Base-by-base conservation (phyloP, 495 filamentous ascomycete species). In the Sporormia fimetaria region DNA sequence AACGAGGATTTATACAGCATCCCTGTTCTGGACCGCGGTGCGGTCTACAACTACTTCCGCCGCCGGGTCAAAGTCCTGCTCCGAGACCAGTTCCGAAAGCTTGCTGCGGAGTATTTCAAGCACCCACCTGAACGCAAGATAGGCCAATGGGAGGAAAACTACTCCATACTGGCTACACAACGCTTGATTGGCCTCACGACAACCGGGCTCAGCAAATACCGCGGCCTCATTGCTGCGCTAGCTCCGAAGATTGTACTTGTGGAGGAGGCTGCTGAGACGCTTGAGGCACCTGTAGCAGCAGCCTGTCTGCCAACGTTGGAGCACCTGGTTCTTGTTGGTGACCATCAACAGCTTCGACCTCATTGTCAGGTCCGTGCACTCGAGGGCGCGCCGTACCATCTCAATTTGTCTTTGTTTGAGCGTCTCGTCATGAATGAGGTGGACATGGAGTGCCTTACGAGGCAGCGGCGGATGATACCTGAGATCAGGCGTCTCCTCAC, bases 141-240 rank as follows among this genome's bases (percentile, higher is more conserved):
- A 22, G 68, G 73, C 2, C 67, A 57, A 35, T 74, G 70, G 72
- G 73, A 83, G 58, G 40, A 63, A 43, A 65, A 80, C 52, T 46
- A 61, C 34, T 49, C 57, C 7, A 56, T 73, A 17, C 59, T 83
- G 3, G 54, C 62, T 32, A 47, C 63, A 3, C 63, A 71, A 6
- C 81, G 74, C 48, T 42, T 86, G 1, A 63, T 87, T 35, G 82
- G 81, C 6, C 72, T 83, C 67, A 87, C 82, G 4, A 81, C 76
- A 0, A 86, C 88, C 0, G 90, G 90, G 3, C 57, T 95, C n/a
- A 83, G 77, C 54, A 95, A 95, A 51, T 87, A 90, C 47, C 74
- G 88, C 12, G 75, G 64, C 2, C 63, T 93, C 0, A 60, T 96
- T 16, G 71, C 81, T 9, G 75, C 74, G 17, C 44, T 93, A 12